Conservation (phyloP, 768 basidiomycete species). For the Mycena alexandri region DNA sequence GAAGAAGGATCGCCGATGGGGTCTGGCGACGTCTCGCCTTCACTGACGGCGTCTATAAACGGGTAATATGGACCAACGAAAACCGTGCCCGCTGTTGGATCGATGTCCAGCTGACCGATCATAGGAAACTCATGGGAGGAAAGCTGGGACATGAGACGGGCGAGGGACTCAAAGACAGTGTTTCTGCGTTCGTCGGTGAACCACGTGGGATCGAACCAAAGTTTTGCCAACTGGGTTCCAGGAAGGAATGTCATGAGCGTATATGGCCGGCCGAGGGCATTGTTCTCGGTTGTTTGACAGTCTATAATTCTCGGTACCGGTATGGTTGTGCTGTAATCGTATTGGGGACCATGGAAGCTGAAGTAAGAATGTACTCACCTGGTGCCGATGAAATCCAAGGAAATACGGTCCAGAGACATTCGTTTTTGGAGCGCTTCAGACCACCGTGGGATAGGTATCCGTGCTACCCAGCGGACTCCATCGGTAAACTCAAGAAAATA, state of each 20-base stretch:
- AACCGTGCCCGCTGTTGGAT: constrained; percentile 3
- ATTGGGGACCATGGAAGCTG: background rate
- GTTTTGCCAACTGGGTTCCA: constrained; percentile 32
- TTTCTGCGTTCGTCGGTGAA: constrained; percentile 24
- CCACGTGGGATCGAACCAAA: constrained; percentile 38
- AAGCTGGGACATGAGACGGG: constrained; percentile 31
- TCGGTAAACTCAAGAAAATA: constrained; percentile 31
- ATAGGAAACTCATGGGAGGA: constrained; percentile 17
- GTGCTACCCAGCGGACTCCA: constrained; percentile 37
- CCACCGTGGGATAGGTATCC: constrained; percentile 26
- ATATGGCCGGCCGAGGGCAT: constrained; percentile 33
- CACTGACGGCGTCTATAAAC: background rate
- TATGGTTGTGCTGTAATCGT: constrained; percentile 25
- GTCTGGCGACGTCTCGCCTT: constrained; percentile 9
- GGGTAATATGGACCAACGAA: constrained; percentile 21
- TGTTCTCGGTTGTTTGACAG: constrained; percentile 27
- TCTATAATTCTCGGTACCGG: constrained; percentile 36
- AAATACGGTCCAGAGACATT: constrained; percentile 14
- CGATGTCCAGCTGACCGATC: constrained; percentile 22
- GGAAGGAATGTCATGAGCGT: constrained; percentile 34
- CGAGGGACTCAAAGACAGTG: constrained; percentile 23
- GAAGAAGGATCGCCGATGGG: constrained; percentile 18
- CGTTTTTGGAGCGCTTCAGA: constrained; percentile 26
- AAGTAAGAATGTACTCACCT: background rate
- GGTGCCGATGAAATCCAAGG: constrained; percentile 28